Evolutionary conservation across 2,329 filamentous ascomycete species (phyloP), one percentile per base, ranked within the genome.

Genomic region (Sclerotinia minor): DNA sequence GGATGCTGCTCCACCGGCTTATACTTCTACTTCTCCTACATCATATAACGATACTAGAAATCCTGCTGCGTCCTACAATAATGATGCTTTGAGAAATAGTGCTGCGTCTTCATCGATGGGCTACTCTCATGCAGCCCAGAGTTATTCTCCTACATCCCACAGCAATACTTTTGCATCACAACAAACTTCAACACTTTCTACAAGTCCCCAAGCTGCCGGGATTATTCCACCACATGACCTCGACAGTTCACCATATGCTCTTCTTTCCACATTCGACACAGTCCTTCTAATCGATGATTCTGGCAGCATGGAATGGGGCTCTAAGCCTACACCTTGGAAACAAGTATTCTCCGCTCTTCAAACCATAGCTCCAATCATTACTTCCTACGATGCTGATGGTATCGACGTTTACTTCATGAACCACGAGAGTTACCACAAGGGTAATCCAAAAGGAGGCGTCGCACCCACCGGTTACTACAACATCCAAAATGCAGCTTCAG

Each of bases 361-460:
- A 44, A 83, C 87, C 59, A 93, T 98, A 75, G 85, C 92, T 0
- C 92, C 92, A 0, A 90, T 97, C 75, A 96, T 94, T 79, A 91
- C 92, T 0, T 77, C 82, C 5, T 88, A 91, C 77, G 94, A 98
- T 77, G 80, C 82, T 0, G 92, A 97, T 78, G 94, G 94, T 29
- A 88, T 98, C 72, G 94, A 98, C 76, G 82, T 98, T 71, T 93
- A 92, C 83, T 98, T 98, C 79, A 82, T 98, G 49, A 97, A 98
- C 80, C 85, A 90, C 76, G 76, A 77, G 47, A 82, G 80, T 70
- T 11, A 45, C 7, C 75, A 79, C 35, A 68, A 69, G 0, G 80
- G 82, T n/a, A 73, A 75, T 5, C 67, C 68, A 8, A 47, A 57
- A 7, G 73, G 75, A 13, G 77, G 77, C 26, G 79, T 81, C 64